Conservation (phyloP, 1,284 basidiomycete genomes). For the Laetiporus sulphureus region DNA sequence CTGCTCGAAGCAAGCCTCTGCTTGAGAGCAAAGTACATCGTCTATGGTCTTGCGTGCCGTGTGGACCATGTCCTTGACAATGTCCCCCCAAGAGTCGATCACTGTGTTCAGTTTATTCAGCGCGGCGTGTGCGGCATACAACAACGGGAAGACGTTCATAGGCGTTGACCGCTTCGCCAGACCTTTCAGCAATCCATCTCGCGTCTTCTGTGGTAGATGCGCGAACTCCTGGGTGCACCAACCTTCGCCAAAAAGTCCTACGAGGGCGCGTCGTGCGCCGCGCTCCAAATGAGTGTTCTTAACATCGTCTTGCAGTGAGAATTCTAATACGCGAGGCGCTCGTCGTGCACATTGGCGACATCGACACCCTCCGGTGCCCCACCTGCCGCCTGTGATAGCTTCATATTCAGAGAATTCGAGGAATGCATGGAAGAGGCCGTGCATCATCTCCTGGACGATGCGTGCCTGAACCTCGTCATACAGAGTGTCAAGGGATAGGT, state of each 20-base stretch:
- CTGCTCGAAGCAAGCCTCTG: slow-evolving; percentile 58
- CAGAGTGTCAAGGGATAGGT: slow-evolving; percentile 74
- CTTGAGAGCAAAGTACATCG: slow-evolving; percentile 50
- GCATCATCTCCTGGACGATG: slow-evolving; percentile 81
- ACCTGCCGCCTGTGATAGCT: slow-evolving; percentile 58
- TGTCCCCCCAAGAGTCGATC: slow-evolving; percentile 65
- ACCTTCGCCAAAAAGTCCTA: slow-evolving; percentile 77
- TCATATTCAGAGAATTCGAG: slow-evolving; percentile 73
- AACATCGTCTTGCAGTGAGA: slow-evolving; percentile 70
- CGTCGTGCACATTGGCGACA: slow-evolving; percentile 78
- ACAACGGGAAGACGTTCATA: slow-evolving; percentile 56
- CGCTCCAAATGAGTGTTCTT: slow-evolving; percentile 65
- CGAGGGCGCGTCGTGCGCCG: slow-evolving; percentile 66
- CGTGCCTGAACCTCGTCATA: slow-evolving; percentile 77
- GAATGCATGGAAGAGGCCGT: slow-evolving; percentile 81
- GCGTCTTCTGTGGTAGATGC: slow-evolving; percentile 54
- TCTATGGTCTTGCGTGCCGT: slow-evolving; percentile 54
- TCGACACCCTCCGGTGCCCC: slow-evolving; percentile 73
- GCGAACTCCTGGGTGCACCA: slow-evolving; percentile 84
- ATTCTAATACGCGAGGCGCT: slow-evolving; percentile 76
- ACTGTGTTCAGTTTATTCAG: slow-evolving; percentile 44
- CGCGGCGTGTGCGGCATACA: slow-evolving; percentile 63
- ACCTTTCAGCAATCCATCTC: slow-evolving; percentile 64
- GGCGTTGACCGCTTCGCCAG: slow-evolving; percentile 62
- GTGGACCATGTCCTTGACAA: slow-evolving; percentile 57